phyloP scores from a whole-genome alignment of 23 red algal genomes.

The Agarophyton chilense region DNA sequence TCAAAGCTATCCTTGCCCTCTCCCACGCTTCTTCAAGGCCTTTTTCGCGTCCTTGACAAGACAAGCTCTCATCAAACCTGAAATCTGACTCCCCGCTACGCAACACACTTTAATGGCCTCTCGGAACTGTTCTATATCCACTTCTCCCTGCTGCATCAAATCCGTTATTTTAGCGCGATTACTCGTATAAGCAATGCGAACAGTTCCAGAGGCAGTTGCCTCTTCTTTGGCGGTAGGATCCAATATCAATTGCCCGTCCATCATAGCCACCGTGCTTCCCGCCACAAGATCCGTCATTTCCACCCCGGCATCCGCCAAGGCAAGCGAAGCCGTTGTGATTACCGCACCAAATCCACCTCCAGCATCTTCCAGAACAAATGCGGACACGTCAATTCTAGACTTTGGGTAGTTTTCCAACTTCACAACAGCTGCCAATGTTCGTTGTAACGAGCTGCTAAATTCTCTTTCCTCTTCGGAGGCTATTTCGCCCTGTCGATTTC shows the following conservation, averaged over 20 bases:
- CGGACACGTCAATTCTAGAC: conserved; percentile 55
- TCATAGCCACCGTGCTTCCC: conserved; percentile 37
- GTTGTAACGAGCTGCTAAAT: conserved; percentile 26
- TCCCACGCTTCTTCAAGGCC: conserved; percentile 27
- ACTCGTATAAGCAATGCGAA: conserved; percentile 44
- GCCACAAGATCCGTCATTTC: conserved; percentile 60
- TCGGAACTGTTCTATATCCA: conserved; percentile 45
- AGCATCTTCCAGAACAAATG: conserved; percentile 65
- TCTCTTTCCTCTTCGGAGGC: conserved; percentile 58
- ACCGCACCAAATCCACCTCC: conserved; percentile 52
- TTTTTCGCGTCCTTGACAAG: conserved; percentile 61
- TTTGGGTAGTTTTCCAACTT: conserved; percentile 61
- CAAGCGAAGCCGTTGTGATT: conserved; percentile 61
- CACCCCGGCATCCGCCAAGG: conserved; percentile 64
- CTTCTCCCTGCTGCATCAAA: conserved; percentile 55
- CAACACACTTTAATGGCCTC: conserved; percentile 59
- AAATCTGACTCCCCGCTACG: conserved; percentile 23
- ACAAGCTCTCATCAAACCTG: conserved; percentile 38
- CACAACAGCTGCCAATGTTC: conserved; percentile 23
- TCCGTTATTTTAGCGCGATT: conserved; percentile 26
- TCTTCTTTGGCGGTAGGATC: conserved; percentile 62
- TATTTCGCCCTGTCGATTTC: conserved; percentile 13
- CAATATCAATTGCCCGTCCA: conserved; percentile 37
- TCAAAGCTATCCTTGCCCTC: neutral
- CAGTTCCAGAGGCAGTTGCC: conserved; percentile 7